Base-by-base conservation (phyloP, 805 yeast species). In the Jamesozyma hellenica region DNA sequence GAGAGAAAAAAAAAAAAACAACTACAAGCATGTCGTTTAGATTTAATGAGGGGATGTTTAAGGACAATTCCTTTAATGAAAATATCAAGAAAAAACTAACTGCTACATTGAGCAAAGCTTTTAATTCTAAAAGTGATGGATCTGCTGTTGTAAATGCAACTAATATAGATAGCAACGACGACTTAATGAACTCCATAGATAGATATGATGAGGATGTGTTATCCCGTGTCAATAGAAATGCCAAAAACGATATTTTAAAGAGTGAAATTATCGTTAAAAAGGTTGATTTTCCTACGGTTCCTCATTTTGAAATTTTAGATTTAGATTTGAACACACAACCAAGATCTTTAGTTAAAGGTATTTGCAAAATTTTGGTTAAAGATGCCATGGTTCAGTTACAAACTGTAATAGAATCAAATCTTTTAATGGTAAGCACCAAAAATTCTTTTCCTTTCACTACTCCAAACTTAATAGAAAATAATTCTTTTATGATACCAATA, bases 351-450 rank as follows among this genome's bases (percentile, higher is more conserved):
- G 49, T 60, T 2, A 61, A 61, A 38, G 58, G 62, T 2, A 59
- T 61, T 12, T 54, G 62, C 38, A 61, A 61, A 39, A 46, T 61
- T 3, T 46, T 60, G 3, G 53, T 60, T 36, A 49, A 51, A 34
- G 55, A 57, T 38, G 62, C 61, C 3, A 53, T 49, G 45, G 39
- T 61, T 8, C 60, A 58, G 40, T 49, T 61, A 23, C 55, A 52
- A 32, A 58, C 66, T 2, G 58, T 56, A 16, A 58, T 61, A 23
- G 66, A 61, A 35, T 53, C 64, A 13, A 61, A 61, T 40, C 42
- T 56, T 37, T 43, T 60, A 19, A 43, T 58, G 34, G 46, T 56
- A 4, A 53, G 52, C 38, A 48, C 57, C 6, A 46, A 53, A 14
- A 46, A 49, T 16, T 48, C 53, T 6, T 63, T 63, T 10, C 36